A percentile compares a stretch with the other conserved stretches of the same genome.
Conservation (phyloP, 2,329 filamentous ascomycete species). For the Neurospora sp. region DNA sequence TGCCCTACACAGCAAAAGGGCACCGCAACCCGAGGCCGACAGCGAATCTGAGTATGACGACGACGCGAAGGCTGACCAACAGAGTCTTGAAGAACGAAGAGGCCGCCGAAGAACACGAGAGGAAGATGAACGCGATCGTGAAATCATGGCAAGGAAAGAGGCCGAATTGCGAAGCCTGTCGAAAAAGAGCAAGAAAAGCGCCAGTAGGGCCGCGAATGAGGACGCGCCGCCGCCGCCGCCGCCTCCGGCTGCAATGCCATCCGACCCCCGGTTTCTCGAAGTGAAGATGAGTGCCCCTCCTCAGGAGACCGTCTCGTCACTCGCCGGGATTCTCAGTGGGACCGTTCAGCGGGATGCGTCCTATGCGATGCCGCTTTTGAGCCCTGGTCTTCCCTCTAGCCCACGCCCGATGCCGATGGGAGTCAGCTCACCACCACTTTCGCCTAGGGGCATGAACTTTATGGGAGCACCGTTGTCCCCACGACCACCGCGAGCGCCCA, state of each 20-base stretch:
- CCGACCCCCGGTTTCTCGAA: conserved; percentile 27
- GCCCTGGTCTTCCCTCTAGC: conserved; percentile 49
- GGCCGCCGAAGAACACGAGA: conserved; percentile 77
- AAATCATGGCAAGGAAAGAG: conserved; percentile 55
- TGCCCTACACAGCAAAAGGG: conserved; percentile 20
- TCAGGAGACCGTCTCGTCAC: conserved; percentile 34
- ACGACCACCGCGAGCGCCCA: conserved; percentile 61
- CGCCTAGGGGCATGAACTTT: conserved; percentile 42
- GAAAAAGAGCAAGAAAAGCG: conserved; percentile 55
- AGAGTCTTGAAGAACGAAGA: conserved; percentile 46
- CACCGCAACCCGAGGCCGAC: conserved; percentile 37
- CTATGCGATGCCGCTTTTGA: conserved; percentile 38
- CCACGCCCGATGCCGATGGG: conserved; percentile 45
- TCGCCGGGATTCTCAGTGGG: conserved; percentile 41
- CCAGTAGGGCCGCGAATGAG: conserved; percentile 35
- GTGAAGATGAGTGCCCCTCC: conserved; percentile 23
- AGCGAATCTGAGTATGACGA: conserved; percentile 80
- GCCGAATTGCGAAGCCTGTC: conserved; percentile 62
- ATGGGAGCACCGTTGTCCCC: conserved; percentile 45
- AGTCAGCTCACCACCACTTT: conserved; percentile 56
- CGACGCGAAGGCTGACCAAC: conserved; percentile 57
- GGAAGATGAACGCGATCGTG: conserved; percentile 73
- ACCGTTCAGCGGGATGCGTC: conserved; percentile 15
- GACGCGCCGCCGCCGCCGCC: conserved; percentile 19
- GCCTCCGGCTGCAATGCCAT: conserved; percentile 25